Base-by-base conservation (phyloP, 1,284 basidiomycete genomes). In the Tilletia caries region DNA sequence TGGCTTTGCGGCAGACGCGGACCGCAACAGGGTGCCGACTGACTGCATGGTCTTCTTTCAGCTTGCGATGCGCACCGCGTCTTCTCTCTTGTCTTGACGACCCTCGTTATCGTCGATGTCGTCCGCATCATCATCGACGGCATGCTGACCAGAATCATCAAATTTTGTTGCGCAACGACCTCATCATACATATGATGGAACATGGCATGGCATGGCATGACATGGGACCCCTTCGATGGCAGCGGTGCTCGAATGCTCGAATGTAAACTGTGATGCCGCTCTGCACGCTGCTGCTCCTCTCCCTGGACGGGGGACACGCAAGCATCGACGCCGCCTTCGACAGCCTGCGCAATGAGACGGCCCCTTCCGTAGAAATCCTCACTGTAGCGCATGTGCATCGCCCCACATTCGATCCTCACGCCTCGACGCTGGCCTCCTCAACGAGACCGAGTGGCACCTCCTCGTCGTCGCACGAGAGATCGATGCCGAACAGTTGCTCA, bases 101-200 rank as follows among this genome's bases (percentile, higher is more conserved):
- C n/a, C n/a, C 15, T 41, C 37, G 10, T 41, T 41, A 41, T 41
- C 37, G 37, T 41, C 37, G 37, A 41, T 15, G 37, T 41, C 37
- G 37, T 41, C 37, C 37, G 8, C 37, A 41, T 10, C 10, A 15
- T 41, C 37, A 41, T 41, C 37, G 10, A 10, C 37, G 15, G 15
- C 37, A 41, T 41, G 37, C 37, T 41, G 37, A 41, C 37, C 15
- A 41, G 10, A 41, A 41, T 6, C 8, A 41, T 41, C 15, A n/a
- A n/a, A n/a, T 41, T 41, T 41, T 41, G 48, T 15, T 50, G 48
- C 48, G 48, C 48, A 50, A 50, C 48, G 48, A 41, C n/a, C n/a
- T n/a, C n/a, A n/a, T n/a, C n/a, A n/a, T n/a, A n/a, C n/a, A n/a
- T n/a, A n/a, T n/a, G n/a, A n/a, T n/a, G n/a, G n/a, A n/a, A n/a